Conservation (phyloP, 257 asterid genomes). For the Gentiana dahurica region DNA sequence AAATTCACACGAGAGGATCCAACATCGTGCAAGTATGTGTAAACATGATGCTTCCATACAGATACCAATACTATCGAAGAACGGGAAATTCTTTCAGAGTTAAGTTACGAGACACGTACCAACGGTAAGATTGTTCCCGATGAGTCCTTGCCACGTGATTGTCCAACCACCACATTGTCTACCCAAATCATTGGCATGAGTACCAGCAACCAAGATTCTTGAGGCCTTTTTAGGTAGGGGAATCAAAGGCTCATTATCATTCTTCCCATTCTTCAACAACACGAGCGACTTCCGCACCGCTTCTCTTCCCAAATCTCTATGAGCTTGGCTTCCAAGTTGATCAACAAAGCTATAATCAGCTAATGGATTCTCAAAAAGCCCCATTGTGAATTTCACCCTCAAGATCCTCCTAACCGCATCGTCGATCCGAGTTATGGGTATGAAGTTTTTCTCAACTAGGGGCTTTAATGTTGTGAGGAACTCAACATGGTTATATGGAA, state of each 20-base stretch:
- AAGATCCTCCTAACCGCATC: conserved; percentile 80
- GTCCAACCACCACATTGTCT: conserved; percentile 97
- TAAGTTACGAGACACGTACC: conserved; percentile 23
- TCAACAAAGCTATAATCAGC: conserved; percentile 68
- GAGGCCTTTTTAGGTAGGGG: conserved; percentile 63
- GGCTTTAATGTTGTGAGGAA: conserved; percentile 45
- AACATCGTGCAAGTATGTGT: no score
- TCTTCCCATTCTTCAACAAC: conserved; percentile 74
- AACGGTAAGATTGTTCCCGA: conserved; percentile 50
- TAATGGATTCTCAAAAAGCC: conserved; percentile 76
- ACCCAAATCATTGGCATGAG: conserved; percentile 86
- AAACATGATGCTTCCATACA: no score
- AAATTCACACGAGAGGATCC: no score
- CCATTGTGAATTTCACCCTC: conserved; percentile 70
- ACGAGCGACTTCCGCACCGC: conserved; percentile 83
- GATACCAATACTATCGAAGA: no score
- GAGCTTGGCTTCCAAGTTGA: conserved; percentile 81
- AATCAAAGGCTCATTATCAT: conserved; percentile 35
- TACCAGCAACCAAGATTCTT: conserved; percentile 68
- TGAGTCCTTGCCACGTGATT: conserved; percentile 71
- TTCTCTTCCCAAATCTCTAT: conserved; percentile 78
- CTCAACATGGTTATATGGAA: conserved; percentile 66
- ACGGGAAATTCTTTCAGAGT: no score
- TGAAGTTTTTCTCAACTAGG: conserved; percentile 50
- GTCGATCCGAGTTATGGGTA: conserved; percentile 60